These are phyloP conservation scores for Leucosporidium scottii DNA, from an alignment of 768 basidiomycete species.

Conservation along the genomic window DNA sequence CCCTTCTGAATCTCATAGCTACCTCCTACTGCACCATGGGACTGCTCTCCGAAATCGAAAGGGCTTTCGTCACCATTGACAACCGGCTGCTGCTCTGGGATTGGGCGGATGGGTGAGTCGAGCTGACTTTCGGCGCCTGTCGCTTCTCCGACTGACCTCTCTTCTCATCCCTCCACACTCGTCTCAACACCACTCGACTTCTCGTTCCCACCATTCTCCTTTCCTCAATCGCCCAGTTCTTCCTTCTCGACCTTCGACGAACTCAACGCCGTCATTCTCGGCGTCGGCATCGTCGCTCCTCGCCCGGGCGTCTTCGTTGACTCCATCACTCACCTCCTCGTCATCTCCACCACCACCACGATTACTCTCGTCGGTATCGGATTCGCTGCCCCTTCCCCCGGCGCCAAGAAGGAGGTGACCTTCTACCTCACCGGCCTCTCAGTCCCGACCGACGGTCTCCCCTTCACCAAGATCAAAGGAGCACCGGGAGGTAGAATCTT, in stretches of 20 bases:
- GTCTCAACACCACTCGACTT: neutral
- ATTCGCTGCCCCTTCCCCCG: conserved; percentile 40
- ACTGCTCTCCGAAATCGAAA: conserved; percentile 80
- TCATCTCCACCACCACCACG: conserved; percentile 79
- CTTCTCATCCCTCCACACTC: neutral
- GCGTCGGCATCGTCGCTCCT: conserved; percentile 80
- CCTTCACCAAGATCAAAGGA: conserved; percentile 77
- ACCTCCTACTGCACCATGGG: conserved; percentile 35
- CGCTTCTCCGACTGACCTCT: too few relatives aligned
- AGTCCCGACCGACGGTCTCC: conserved; percentile 61
- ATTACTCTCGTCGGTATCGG: conserved; percentile 74
- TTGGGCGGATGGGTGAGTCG: conserved; percentile 77
- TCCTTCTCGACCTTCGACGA: conserved; percentile 88
- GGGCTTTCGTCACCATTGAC: conserved; percentile 92
- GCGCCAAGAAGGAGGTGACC: conserved; percentile 62
- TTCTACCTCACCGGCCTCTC: conserved; percentile 85
- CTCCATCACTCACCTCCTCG: conserved; percentile 77
- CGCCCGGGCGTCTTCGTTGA: conserved; percentile 80
- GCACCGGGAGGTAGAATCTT: conserved; percentile 80
- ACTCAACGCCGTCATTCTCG: conserved; percentile 78
- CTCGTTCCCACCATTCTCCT: neutral
- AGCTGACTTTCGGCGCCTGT: too few relatives aligned
- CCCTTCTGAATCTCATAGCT: neutral
- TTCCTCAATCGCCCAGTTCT: conserved; percentile 49
- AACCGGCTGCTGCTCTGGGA: conserved; percentile 95